Conservation (phyloP, 208 protist species). For the Blastocrithidia nonstop region DNA sequence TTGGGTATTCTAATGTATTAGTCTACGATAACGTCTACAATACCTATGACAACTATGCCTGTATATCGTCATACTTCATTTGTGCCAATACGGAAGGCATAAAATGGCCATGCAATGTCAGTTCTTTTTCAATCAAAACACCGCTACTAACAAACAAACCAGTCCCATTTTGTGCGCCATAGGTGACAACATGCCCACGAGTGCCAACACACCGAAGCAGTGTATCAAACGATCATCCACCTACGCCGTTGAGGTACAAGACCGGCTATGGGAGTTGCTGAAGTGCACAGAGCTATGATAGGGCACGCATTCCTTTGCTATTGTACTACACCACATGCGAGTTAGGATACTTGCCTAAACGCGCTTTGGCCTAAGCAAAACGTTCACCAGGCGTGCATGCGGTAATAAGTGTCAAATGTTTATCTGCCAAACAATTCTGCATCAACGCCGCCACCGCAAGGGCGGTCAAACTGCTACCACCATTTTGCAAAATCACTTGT, state of each 20-base stretch:
- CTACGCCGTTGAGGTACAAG: slow-evolving; percentile 57
- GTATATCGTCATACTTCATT: slow-evolving; percentile 27
- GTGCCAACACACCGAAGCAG: slow-evolving; percentile 42
- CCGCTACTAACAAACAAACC: slow-evolving; percentile 48
- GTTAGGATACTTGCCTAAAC: slow-evolving; percentile 23
- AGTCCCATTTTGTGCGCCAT: slow-evolving; percentile 59
- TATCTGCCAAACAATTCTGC: slow-evolving; percentile 7
- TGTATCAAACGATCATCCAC: slow-evolving; percentile 44
- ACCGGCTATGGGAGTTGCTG: slow-evolving; percentile 14
- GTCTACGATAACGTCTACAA: slow-evolving; percentile 17
- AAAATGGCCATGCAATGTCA: slow-evolving; percentile 57
- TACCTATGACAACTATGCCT: slow-evolving; percentile 52
- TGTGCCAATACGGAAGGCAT: slow-evolving; percentile 25
- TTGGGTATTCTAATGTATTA: slow-evolving; percentile 38
- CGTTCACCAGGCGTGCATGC: slow-evolving; percentile 44
- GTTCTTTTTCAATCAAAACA: slow-evolving; percentile 53
- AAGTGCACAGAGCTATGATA: slow-evolving; percentile 22
- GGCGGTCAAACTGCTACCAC: slow-evolving; percentile 53
- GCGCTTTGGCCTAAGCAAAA: slow-evolving; percentile 31
- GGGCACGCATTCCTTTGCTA: slow-evolving; percentile 22
- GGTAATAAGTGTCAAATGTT: slow-evolving; percentile 38
- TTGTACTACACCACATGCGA: slow-evolving; percentile 53
- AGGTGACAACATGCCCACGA: slow-evolving; percentile 42
- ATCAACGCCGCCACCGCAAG: slow-evolving; percentile 52
- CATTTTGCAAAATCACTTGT: slow-evolving; percentile 54